Conservation (phyloP, 495 filamentous ascomycete genomes). For the Gamarada debralockiae region DNA sequence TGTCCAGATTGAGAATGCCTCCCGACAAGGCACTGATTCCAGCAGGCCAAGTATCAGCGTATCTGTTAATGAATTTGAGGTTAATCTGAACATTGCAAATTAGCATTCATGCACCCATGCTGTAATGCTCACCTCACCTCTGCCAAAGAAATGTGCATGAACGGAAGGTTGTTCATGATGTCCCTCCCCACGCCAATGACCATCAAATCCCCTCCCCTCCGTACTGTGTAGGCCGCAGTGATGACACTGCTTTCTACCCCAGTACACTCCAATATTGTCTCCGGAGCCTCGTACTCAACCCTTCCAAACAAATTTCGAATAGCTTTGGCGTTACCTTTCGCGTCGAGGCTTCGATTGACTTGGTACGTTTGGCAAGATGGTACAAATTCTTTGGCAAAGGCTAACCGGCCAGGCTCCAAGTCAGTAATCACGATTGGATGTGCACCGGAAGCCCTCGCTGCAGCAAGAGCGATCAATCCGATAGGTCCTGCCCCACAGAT, state of each 20-base stretch:
- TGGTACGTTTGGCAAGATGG: slow-evolving; percentile 51
- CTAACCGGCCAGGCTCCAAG: slow-evolving; percentile 48
- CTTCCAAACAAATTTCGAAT: slow-evolving; percentile 48
- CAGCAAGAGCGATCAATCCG: slow-evolving; percentile 45
- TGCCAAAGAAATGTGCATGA: slow-evolving; percentile 60
- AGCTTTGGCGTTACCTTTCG: slow-evolving; percentile 45
- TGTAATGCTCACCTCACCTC: slow-evolving; percentile 30
- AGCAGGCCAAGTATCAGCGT: slow-evolving; percentile 57
- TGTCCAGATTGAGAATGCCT: slow-evolving; percentile 50
- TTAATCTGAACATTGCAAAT: slow-evolving; percentile 41
- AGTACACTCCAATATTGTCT: slow-evolving; percentile 59
- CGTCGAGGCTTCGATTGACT: slow-evolving; percentile 39
- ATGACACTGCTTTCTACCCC: slow-evolving; percentile 57
- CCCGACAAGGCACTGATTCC: slow-evolving; percentile 45
- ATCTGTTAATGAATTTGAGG: slow-evolving; percentile 57
- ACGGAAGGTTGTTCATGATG: slow-evolving; percentile 60
- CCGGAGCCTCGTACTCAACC: slow-evolving; percentile 35
- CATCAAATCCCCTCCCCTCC: slow-evolving; percentile 55
- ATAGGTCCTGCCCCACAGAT: slow-evolving; percentile 54
- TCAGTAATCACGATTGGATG: slow-evolving; percentile 63
- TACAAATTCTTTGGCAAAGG: slow-evolving; percentile 56
- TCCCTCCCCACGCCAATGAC: slow-evolving; percentile 60
- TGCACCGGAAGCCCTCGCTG: slow-evolving; percentile 56
- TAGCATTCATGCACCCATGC: neutral
- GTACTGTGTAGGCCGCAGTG: slow-evolving; percentile 52